Evolutionary conservation across 495 filamentous ascomycete species (phyloP).

Genomic region (Penicillium canariense): DNA sequence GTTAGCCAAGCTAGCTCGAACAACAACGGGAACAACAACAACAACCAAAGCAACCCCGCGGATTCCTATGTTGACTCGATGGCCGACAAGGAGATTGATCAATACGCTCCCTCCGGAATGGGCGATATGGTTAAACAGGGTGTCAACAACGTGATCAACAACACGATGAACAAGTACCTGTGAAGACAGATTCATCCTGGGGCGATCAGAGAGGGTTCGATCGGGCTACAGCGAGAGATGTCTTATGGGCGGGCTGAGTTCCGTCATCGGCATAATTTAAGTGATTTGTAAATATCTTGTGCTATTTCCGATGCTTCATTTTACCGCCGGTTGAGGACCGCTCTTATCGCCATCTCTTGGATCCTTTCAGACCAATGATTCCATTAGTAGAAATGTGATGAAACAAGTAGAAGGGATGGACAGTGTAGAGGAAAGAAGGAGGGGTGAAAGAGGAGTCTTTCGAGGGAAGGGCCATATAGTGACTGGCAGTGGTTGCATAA

Average conservation of each 20-base stretch:
- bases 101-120: background rate
- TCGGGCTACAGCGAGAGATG: background rate
- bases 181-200: too few relatives aligned
- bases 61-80: background rate
- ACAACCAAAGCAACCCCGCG: background rate
- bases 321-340: background rate
- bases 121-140: background rate
- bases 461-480: background rate
- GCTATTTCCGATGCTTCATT: background rate
- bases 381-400: too few relatives aligned
- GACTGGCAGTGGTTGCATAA: background rate
- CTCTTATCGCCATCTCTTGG: too few relatives aligned
- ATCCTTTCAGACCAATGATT: too few relatives aligned
- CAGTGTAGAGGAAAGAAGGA: background rate
- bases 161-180: background rate
- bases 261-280: background rate
- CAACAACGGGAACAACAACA: background rate
- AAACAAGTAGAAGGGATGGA: background rate
- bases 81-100: conserved; percentile 1
- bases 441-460: background rate
- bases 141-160: conserved; percentile 1
- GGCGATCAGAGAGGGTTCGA: too few relatives aligned
- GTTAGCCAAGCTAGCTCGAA: background rate
- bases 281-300: background rate
- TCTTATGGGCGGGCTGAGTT: background rate